These are phyloP conservation scores for Saccharomycopsis sp. DNA, from an alignment of 805 yeast species.

Conservation along the genomic window DNA sequence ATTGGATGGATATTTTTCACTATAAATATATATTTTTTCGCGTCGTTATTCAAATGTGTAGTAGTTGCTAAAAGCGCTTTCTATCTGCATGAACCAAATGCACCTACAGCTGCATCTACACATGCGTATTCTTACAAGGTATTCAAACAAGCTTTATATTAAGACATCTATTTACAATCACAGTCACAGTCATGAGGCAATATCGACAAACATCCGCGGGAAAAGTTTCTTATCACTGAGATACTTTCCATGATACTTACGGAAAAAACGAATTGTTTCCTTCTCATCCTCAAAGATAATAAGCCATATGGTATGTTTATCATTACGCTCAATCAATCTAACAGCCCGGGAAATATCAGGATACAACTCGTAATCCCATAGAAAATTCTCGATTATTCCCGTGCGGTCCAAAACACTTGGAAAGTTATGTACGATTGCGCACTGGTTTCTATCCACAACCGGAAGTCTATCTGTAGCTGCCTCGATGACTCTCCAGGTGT, in stretches of 20 bases:
- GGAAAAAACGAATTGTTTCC: conserved; percentile 13
- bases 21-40: neutral
- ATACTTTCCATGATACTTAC: conserved; percentile 13
- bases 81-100: neutral
- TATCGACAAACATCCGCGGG: conserved; percentile 16
- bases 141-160: too few relatives aligned
- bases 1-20: neutral
- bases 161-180: too few relatives aligned
- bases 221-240: conserved; percentile 8
- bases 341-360: conserved; percentile 13
- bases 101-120: too few relatives aligned
- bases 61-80: neutral
- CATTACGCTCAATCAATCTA: conserved; percentile 1
- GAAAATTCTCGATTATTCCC: conserved; percentile 6
- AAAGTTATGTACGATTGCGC: conserved; percentile 14
- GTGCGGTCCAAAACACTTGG: conserved; percentile 8
- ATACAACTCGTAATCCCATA: conserved; percentile 18
- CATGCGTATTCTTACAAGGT: too few relatives aligned
- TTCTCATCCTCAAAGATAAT: conserved; percentile 11
- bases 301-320: conserved; percentile 10
- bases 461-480: neutral
- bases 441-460: conserved; percentile 8
- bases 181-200: neutral
- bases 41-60: neutral
- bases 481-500: neutral